phyloP scores from a whole-genome alignment of 1,139 yeast genomes.

The Suhomyces yuchorum region DNA sequence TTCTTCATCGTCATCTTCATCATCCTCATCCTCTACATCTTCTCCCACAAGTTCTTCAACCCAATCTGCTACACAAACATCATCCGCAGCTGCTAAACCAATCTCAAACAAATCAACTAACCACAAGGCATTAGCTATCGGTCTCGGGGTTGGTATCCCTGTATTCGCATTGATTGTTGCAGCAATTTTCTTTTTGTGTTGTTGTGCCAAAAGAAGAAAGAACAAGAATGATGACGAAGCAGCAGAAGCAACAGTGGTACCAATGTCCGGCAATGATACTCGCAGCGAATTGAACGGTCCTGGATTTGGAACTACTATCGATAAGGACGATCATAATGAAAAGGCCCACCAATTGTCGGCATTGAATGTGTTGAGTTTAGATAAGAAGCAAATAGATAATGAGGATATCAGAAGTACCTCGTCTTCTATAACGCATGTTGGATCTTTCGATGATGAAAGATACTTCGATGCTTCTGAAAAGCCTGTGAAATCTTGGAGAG shows the following conservation, averaged over 20 bases:
- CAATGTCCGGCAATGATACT: conserved; percentile 28
- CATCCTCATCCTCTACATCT: conserved; percentile 16
- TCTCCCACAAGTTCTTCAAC: conserved; percentile 17
- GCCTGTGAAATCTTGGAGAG: conserved; percentile 78
- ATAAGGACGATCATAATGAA: conserved; percentile 32
- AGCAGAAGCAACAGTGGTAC: conserved; percentile 14
- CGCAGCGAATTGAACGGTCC: conserved; percentile 45
- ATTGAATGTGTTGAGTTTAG: conserved; percentile 54
- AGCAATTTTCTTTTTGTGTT: conserved; percentile 55
- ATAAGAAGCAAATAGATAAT: conserved; percentile 29
- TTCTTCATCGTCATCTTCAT: conserved; percentile 19
- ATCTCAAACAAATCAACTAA: conserved; percentile 15
- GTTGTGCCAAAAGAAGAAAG: conserved; percentile 55
- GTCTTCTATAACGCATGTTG: conserved; percentile 44
- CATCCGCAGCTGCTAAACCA: conserved; percentile 17
- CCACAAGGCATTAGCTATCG: conserved; percentile 68
- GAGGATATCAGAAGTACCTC: conserved; percentile 31
- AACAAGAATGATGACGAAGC: conserved; percentile 29
- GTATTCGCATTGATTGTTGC: conserved; percentile 50
- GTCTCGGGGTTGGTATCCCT: conserved; percentile 87
- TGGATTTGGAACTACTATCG: conserved; percentile 34
- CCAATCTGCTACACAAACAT: conserved; percentile 19
- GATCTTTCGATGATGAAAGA: conserved; percentile 27
- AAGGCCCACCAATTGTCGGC: conserved; percentile 51
- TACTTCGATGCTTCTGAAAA: conserved; percentile 40